Conservation (phyloP, 202 grass and related monocot species). For the Setaria italica region DNA sequence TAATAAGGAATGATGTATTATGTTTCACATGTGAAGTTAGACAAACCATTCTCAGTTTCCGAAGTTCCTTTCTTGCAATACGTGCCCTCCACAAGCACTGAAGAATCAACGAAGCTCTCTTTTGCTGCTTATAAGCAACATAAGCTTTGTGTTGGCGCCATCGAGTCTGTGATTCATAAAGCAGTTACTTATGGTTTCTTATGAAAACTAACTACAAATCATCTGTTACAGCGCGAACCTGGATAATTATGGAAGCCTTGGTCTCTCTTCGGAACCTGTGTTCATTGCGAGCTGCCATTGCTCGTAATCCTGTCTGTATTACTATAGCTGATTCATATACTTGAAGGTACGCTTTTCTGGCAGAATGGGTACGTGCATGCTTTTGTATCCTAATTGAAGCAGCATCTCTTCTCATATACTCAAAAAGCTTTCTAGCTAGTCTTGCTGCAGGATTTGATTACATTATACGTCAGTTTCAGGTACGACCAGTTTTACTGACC, state of each 20-base stretch:
- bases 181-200: conserved; percentile 21
- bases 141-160: conserved; percentile 85
- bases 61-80: conserved; percentile 88
- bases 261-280: conserved; percentile 73
- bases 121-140: conserved; percentile 75
- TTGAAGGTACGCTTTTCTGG: conserved; percentile 75
- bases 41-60: conserved; percentile 87
- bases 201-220: conserved; percentile 9
- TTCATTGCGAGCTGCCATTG: conserved; percentile 80
- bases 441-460: conserved; percentile 57
- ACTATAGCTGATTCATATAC: conserved; percentile 59
- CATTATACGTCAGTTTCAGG: conserved; percentile 38
- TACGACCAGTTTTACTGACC: conserved; percentile 22
- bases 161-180: conserved; percentile 65
- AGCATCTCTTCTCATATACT: conserved; percentile 78
- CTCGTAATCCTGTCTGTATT: conserved; percentile 84
- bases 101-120: conserved; percentile 75
- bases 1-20: conserved; percentile 30
- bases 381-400: conserved; percentile 95
- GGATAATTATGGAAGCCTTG: conserved; percentile 75
- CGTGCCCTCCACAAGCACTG: conserved; percentile 94
- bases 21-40: conserved; percentile 15
- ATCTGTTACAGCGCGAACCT: conserved; percentile 52
- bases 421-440: conserved; percentile 79
- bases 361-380: conserved; percentile 65